These are phyloP conservation scores for Ruellia speciosa DNA, from an alignment of 305 asterid genomes.

Conservation along the genomic window DNA sequence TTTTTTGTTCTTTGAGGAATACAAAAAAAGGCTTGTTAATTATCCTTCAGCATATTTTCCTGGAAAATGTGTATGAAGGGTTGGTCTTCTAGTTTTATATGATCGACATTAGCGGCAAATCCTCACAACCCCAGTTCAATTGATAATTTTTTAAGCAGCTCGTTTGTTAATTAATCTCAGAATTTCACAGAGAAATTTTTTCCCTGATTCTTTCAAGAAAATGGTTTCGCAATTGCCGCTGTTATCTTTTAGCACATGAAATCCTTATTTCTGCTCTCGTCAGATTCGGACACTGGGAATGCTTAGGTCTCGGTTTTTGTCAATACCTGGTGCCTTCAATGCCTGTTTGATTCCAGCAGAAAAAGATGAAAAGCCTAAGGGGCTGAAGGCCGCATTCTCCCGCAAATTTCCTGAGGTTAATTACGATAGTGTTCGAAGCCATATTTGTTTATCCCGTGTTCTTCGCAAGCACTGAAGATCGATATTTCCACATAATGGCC, in stretches of 20 bases:
- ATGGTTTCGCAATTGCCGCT: background rate
- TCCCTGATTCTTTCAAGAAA: background rate
- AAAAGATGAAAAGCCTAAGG: constrained; percentile 58
- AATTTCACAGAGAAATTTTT: background rate
- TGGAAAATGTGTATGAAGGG: no score
- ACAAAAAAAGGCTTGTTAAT: no score
- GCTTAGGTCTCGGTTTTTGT: constrained; percentile 89
- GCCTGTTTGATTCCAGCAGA: constrained; percentile 71
- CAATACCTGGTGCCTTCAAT: constrained; percentile 90
- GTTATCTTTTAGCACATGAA: constrained; percentile 26
- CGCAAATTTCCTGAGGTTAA: constrained; percentile 69
- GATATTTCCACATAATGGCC: constrained; percentile 17
- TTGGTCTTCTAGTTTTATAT: no score
- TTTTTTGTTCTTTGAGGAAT: no score
- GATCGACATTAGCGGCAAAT: no score
- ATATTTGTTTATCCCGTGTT: constrained; percentile 16
- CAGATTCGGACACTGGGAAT: constrained; percentile 86
- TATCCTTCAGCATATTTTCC: no score
- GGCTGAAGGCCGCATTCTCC: constrained; percentile 71
- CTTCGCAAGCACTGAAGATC: background rate
- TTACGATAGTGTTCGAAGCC: constrained; percentile 11
- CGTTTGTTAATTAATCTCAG: no score
- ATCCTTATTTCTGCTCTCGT: constrained; percentile 21
- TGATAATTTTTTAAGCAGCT: no score
- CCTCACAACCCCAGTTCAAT: no score